Evolutionary conservation across 192 early-diverging fungal species (phyloP), one percentile per base, ranked within the genome.

Genomic region (Coemansia sp.): DNA sequence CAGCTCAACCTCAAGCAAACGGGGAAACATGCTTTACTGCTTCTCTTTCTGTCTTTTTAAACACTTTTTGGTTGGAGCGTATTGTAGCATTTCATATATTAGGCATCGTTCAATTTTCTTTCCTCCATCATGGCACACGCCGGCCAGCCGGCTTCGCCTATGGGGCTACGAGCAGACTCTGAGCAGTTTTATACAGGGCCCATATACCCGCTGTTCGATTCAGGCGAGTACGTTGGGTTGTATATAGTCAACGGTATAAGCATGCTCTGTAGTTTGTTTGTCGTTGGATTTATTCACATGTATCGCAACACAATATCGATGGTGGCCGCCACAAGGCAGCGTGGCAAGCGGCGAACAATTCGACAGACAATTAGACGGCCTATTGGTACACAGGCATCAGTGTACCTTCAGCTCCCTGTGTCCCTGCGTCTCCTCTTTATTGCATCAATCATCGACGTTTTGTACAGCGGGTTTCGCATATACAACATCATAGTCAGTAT

Each of bases 381-480:
- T 4, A 50, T 64, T 9, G 71, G 71, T 1, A 74, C 71, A 17
- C 71, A 68, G 51, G 71, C 71, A 51, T 59, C 49, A 30, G 64
- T 68, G 71, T 74, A 74, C 23, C 62, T 74, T 18, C 62, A 61
- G 45, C 64, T 76, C 19, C 73, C 73, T 0, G 67, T 63, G 13
- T 61, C 73, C 12, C 49, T 76, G 41, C 62, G 73, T 11, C 61
- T 76, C 19, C 15, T 76, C 37, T 70, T 76, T 66, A 55, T 76
- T 15, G 73, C 73, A 0, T 76, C 73, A 0, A 67, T 67, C 3
- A 65, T 76, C 37, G 73, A 76, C 49, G 61, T 76, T 9, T 41
- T 76, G 53, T 76, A 70, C 59, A 70, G 67, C 56, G 50, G 21
- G 5, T 76, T 76, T 48, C 62, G 73, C 12, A 69, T 76, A 23